phyloP scores from a whole-genome alignment of 2,329 filamentous ascomycete genomes.

The Nemania bipapillata region DNA sequence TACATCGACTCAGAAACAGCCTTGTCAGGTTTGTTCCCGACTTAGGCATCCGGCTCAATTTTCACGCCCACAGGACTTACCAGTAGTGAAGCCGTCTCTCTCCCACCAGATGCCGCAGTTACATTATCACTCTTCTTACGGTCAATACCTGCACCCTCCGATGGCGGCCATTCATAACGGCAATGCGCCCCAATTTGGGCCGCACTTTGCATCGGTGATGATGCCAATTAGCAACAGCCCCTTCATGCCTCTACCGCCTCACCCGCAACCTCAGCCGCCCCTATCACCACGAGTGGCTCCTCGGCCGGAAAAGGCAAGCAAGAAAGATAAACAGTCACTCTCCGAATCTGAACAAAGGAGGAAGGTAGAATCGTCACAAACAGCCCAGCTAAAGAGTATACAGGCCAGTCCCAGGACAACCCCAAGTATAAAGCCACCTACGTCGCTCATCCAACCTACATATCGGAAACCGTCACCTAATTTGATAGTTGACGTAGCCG shows the following conservation, averaged over 20 bases:
- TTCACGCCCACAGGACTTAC: slow-evolving; percentile 44
- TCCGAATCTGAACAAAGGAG: slow-evolving; percentile 8
- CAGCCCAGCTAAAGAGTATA: neutral
- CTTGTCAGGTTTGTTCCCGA: slow-evolving; percentile 49
- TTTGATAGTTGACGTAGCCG: slow-evolving; percentile 61
- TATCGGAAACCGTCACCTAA: slow-evolving; percentile 53
- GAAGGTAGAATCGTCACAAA: neutral
- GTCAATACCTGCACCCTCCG: slow-evolving; percentile 46
- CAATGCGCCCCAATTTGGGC: slow-evolving; percentile 40
- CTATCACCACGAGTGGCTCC: slow-evolving; percentile 2
- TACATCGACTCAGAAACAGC: slow-evolving; percentile 41
- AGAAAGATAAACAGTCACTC: slow-evolving; percentile 5
- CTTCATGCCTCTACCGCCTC: slow-evolving; percentile 39
- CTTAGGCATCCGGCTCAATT: slow-evolving; percentile 48
- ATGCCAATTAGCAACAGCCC: slow-evolving; percentile 43
- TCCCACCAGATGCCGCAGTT: slow-evolving; percentile 44
- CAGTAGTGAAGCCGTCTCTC: slow-evolving; percentile 43
- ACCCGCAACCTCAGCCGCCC: slow-evolving; percentile 18
- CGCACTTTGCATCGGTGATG: slow-evolving; percentile 45
- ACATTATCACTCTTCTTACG: slow-evolving; percentile 42
- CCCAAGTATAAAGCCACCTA: slow-evolving; percentile 42
- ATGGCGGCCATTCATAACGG: slow-evolving; percentile 44
- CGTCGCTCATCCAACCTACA: slow-evolving; percentile 46
- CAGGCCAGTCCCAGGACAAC: slow-evolving; percentile 8
- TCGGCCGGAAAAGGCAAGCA: neutral